A percentile compares a stretch with the other conserved stretches of the same genome.
These are phyloP conservation scores for Pyricularia pennisetigena DNA, from an alignment of 2,329 filamentous ascomycete genomes.

Conservation along the genomic window DNA sequence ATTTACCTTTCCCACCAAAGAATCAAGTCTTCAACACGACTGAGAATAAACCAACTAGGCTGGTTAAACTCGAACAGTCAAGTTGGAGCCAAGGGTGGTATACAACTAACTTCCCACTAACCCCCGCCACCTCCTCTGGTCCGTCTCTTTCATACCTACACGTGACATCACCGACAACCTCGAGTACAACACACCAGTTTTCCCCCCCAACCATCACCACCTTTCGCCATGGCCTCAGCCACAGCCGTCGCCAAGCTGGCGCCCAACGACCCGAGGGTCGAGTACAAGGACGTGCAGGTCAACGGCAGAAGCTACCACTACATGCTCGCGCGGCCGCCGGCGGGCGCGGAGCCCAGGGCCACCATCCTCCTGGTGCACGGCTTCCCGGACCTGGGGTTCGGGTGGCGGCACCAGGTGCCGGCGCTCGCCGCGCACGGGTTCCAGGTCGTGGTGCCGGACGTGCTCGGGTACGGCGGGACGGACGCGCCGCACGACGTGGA, in stretches of 20 bases:
- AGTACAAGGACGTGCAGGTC: constrained; percentile 51
- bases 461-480: constrained; percentile 77
- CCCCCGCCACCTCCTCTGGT: too few species aligned
- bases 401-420: constrained; percentile 86
- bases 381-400: constrained; percentile 73
- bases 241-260: constrained; percentile 45
- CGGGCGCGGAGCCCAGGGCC: constrained; percentile 17
- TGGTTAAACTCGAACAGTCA: not conserved
- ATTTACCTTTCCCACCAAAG: not conserved
- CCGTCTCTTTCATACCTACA: not conserved
- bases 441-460: constrained; percentile 74
- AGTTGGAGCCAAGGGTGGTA: not conserved
- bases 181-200: not conserved
- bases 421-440: constrained; percentile 61
- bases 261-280: constrained; percentile 55
- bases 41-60: not conserved
- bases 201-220: not conserved
- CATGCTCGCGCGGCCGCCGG: constrained; percentile 39
- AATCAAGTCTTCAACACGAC: not conserved
- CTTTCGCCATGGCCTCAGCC: constrained; percentile 32
- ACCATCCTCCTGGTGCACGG: constrained; percentile 51
- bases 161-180: not conserved
- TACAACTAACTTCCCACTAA: not conserved
- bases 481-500: constrained; percentile 51
- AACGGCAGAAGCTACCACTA: constrained; percentile 65